A percentile compares a stretch with the other conserved stretches of the same genome.
These are phyloP conservation scores for Basidiobolus meristosporus DNA, from an alignment of 371 early-diverging fungal species.

Conservation along the genomic window DNA sequence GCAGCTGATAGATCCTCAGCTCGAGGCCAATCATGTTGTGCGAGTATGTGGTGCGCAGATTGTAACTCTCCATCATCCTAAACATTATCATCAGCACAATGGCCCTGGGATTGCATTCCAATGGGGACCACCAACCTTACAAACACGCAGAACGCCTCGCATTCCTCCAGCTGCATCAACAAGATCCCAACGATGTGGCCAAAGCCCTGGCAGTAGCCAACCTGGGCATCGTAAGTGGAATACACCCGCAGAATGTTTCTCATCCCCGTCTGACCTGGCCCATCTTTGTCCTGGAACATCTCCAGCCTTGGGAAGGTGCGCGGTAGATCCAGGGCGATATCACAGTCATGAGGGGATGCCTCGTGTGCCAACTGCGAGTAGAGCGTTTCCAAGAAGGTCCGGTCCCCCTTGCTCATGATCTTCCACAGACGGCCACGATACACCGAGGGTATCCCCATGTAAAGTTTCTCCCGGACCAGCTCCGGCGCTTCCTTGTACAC, in stretches of 20 bases:
- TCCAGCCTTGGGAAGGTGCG: slow-evolving; percentile 71
- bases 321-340: slow-evolving; percentile 67
- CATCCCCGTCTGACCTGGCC: slow-evolving; percentile 68
- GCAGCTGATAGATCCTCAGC: slow-evolving; percentile 69
- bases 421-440: slow-evolving; percentile 89
- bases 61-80: slow-evolving; percentile 22
- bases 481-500: too few species aligned
- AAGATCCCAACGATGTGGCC: slow-evolving; percentile 75
- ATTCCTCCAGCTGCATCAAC: slow-evolving; percentile 87
- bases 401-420: slow-evolving; percentile 65
- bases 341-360: slow-evolving; percentile 65
- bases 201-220: slow-evolving; percentile 90
- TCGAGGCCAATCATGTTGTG: slow-evolving; percentile 67
- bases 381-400: slow-evolving; percentile 55
- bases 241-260: slow-evolving; percentile 84
- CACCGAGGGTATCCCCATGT: slow-evolving; percentile 56
- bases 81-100: too few species aligned
- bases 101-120: too few species aligned
- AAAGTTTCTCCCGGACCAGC: too few species aligned
- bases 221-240: slow-evolving; percentile 68
- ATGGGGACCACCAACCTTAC: slow-evolving; percentile 50
- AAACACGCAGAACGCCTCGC: slow-evolving; percentile 81
- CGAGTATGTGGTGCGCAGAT: slow-evolving; percentile 67
- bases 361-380: slow-evolving; percentile 66
- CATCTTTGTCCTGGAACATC: slow-evolving; percentile 55